These are phyloP conservation scores for Pezicula radicicola DNA, from an alignment of 2,329 filamentous ascomycete genomes.

Conservation along the genomic window DNA sequence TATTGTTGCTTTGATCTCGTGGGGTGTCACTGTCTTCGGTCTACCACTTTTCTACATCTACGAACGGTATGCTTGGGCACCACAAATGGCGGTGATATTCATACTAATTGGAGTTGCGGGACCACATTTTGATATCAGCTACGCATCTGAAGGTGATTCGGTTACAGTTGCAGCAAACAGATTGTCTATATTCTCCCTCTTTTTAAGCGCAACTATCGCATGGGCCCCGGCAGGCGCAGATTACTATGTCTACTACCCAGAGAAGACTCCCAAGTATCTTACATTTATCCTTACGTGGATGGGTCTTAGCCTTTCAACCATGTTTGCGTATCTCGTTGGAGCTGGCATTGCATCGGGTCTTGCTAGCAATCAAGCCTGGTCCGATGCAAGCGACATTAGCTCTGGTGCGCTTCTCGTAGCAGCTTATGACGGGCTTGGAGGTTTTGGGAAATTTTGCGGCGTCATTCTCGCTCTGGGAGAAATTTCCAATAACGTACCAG, in stretches of 20 bases:
- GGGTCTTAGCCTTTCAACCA: constrained; percentile 53
- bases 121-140: constrained; percentile 51
- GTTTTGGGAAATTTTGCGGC: constrained; percentile 62
- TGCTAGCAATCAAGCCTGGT: constrained; percentile 44
- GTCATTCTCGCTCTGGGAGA: constrained; percentile 61
- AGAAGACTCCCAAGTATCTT: constrained; percentile 38
- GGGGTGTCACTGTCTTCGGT: constrained; percentile 64
- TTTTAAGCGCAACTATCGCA: constrained; percentile 58
- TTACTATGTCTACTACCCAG: constrained; percentile 61
- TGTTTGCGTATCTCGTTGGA: constrained; percentile 56
- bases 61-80: constrained; percentile 61
- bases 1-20: constrained; percentile 59
- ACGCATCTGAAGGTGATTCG: constrained; percentile 44
- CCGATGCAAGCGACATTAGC: constrained; percentile 53
- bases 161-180: constrained; percentile 50
- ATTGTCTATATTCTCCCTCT: constrained; percentile 67
- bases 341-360: constrained; percentile 59
- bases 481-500: constrained; percentile 60
- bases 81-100: constrained; percentile 56
- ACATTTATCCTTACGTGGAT: constrained; percentile 53
- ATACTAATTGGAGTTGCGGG: constrained; percentile 60
- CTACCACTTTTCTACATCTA: constrained; percentile 67
- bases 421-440: constrained; percentile 52
- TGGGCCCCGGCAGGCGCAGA: constrained; percentile 59
- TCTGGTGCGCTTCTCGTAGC: constrained; percentile 61